Base-by-base conservation (phyloP, 495 filamentous ascomycete genomes). In the Podospora bellae-mahoneyi region DNA sequence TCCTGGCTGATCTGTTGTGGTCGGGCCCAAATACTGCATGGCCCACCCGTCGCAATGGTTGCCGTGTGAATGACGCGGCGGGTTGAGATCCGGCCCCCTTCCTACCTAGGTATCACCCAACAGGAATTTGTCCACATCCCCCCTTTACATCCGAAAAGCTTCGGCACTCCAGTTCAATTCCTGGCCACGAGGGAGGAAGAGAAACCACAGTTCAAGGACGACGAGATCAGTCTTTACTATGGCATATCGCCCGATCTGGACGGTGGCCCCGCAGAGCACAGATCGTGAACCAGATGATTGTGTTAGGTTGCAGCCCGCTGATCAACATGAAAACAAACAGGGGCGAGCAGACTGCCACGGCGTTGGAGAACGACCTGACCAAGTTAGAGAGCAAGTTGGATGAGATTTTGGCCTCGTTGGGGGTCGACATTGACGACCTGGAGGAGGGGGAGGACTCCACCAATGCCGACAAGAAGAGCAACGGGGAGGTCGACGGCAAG, bases 361-460 rank as follows among this genome's bases (percentile, higher is more conserved):
- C 78, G 64, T 75, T 88, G n/a, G 85, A 88, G 72, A 76, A 81
- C n/a, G 80, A 80, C 64, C 72, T 88, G 65, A 78, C 79, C 7
- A 81, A 59, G 44, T 70, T 88, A 23, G 85, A 88, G 73, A 79
- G 71, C 68, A 87, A 83, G 71, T 80, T 88, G 53, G 85, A 88
- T 65, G 80, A 77, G 60, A 67, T 88, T 5, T 74, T 88, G 23
- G 82, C 83, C 5, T 72, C 75, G 19, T 68, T 79, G 13, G 75
- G 69, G 2, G 62, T 68, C 3, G 20, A 64, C 1, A 13, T 30
- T 0, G 68, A 66, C 9, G 67, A 16, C 5, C 39, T 62, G 4
- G 70, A 64, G 3, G 68, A 54, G 20, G 69, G 60, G 57, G 28
- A 9, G n/a, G 32, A 58, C 5, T 16, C 34, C 13, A 30, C n/a